Percentiles rank a stretch among this genome's conserved stretches.
phyloP scores from a whole-genome alignment of 495 filamentous ascomycete species.

The Hyaloscypha hepaticicola region DNA sequence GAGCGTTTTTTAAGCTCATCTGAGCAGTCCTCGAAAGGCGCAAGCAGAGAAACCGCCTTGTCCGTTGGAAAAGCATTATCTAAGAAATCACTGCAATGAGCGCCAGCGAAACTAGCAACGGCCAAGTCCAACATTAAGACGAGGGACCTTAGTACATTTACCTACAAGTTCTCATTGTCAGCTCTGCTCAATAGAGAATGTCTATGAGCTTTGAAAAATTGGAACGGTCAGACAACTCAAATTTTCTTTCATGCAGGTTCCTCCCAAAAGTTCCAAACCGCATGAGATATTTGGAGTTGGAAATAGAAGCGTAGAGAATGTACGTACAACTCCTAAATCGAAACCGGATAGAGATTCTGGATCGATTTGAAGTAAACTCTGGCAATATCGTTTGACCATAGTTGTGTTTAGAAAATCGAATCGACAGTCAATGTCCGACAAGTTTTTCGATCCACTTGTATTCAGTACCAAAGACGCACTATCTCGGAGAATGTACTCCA shows the following conservation, averaged over 20 bases:
- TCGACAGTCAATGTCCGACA: not conserved
- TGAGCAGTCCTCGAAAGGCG: not conserved
- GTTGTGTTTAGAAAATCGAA: not conserved
- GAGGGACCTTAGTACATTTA: not conserved
- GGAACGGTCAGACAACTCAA: no score
- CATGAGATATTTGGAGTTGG: no score
- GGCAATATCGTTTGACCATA: constrained; percentile 9
- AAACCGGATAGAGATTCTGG: not conserved
- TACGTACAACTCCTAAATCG: no score
- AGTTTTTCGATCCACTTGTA: not conserved
- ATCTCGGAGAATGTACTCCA: not conserved
- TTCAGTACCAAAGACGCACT: not conserved
- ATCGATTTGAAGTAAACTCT: constrained; percentile 6
- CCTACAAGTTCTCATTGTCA: no score
- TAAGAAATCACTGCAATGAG: not conserved
- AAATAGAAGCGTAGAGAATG: no score
- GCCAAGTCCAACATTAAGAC: not conserved
- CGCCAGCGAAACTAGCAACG: not conserved
- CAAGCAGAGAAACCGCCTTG: not conserved
- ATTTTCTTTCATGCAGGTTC: no score
- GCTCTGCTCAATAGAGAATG: no score
- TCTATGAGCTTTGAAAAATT: no score
- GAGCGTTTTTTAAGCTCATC: not conserved
- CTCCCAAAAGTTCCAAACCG: no score
- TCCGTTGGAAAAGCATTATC: not conserved